Conservation (phyloP, 345 rosid species). For the Melaleuca alternifolia region DNA sequence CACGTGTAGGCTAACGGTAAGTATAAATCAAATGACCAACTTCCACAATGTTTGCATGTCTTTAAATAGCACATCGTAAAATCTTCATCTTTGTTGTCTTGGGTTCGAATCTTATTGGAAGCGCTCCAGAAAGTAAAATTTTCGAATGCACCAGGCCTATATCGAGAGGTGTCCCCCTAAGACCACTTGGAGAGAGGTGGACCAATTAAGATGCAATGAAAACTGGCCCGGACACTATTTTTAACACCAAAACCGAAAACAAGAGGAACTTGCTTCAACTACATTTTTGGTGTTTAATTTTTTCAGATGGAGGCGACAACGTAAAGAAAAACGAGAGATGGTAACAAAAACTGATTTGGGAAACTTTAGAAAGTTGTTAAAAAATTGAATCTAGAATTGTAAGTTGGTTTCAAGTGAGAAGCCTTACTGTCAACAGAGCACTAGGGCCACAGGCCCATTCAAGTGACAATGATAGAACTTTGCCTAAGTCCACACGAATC, state of each 20-base stretch:
- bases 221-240: rapidly evolving
- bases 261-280: not conserved
- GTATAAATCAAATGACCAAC: not conserved
- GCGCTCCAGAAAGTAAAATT: not conserved
- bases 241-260: not conserved
- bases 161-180: rapidly evolving
- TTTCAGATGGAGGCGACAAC: rapidly evolving
- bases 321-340: not conserved
- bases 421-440: not conserved
- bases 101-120: not conserved
- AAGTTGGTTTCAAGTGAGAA: not conserved
- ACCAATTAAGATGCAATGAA: not conserved
- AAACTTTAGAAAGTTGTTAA: not conserved
- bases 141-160: not conserved
- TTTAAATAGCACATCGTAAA: not conserved
- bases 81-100: not conserved
- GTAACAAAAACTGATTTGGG: not conserved
- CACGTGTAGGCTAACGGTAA: too few relatives aligned
- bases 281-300: not conserved
- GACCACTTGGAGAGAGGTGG: not conserved
- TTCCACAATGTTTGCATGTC: not conserved
- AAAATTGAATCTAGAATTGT: not conserved
- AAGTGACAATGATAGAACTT: not conserved
- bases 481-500: not conserved
- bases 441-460: not conserved